Conservation (phyloP, 2,329 filamentous ascomycete genomes). For the Botrytis fragariae region DNA sequence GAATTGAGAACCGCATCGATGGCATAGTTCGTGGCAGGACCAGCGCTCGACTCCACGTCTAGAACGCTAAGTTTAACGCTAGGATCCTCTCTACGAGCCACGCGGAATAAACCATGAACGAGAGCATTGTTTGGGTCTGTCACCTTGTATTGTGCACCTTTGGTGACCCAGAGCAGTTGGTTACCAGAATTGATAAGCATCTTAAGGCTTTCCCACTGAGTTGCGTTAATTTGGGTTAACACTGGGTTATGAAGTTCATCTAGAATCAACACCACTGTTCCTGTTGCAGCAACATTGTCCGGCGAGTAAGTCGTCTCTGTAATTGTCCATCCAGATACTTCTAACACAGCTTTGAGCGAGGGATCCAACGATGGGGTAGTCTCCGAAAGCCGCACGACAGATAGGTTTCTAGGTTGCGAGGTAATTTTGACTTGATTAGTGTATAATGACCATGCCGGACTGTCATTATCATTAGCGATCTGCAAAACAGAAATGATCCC, state of each 20-base stretch:
- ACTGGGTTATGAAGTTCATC: slow-evolving; percentile 25
- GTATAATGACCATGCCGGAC: not conserved
- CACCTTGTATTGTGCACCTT: slow-evolving; percentile 32
- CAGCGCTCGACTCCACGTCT: slow-evolving; percentile 21
- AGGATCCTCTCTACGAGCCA: slow-evolving; percentile 27
- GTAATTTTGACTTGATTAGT: not conserved
- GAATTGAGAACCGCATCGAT: not conserved
- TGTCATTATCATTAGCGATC: not conserved
- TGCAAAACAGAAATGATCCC: not conserved
- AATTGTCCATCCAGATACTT: not conserved
- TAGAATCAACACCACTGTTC: slow-evolving; percentile 18
- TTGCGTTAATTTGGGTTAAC: slow-evolving; percentile 8
- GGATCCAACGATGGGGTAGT: not conserved
- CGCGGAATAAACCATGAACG: slow-evolving; percentile 39
- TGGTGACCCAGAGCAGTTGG: slow-evolving; percentile 40
- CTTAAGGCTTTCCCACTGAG: slow-evolving; percentile 25
- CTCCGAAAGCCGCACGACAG: not conserved
- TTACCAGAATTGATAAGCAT: not conserved
- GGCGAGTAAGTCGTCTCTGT: not conserved
- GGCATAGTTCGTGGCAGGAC: not conserved
- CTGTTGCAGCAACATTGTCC: not conserved
- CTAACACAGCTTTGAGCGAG: not conserved
- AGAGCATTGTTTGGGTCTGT: slow-evolving; percentile 37
- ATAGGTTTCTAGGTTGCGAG: not conserved
- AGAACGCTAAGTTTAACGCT: slow-evolving; percentile 23